Percentiles rank a stretch among this genome's conserved stretches.
phyloP scores from a whole-genome alignment of 2,329 filamentous ascomycete genomes.

The Penicillium decumbens region DNA sequence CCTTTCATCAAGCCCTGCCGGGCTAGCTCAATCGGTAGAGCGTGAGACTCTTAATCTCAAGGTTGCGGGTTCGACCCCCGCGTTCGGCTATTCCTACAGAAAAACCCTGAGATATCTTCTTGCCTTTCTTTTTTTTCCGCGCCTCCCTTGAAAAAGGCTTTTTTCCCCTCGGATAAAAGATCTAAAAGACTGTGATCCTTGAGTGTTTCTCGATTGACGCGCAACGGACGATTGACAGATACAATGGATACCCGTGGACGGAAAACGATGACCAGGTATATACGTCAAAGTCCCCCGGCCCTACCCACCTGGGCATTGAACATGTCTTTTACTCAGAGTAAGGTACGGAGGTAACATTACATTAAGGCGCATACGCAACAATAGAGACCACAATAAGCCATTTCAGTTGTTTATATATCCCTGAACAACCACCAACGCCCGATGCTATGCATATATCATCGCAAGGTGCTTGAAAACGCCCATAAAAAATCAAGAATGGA shows the following conservation, averaged over 20 bases:
- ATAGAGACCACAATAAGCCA: neutral
- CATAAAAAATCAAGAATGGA: conserved; percentile 4
- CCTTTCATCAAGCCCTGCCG: conserved; percentile 26
- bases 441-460: conserved; percentile 27
- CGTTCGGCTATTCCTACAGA: conserved; percentile 18
- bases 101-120: conserved; percentile 1
- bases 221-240: too few species aligned
- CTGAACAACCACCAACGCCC: conserved; percentile 21
- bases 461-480: conserved; percentile 17
- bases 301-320: too few species aligned
- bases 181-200: too few species aligned
- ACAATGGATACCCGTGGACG: too few species aligned
- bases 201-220: too few species aligned
- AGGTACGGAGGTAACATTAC: too few species aligned
- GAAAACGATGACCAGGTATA: too few species aligned
- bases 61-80: conserved; percentile 41
- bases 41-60: conserved; percentile 49
- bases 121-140: neutral
- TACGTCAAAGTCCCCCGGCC: too few species aligned
- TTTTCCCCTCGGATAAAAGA: too few species aligned
- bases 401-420: conserved; percentile 8
- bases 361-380: neutral
- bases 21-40: conserved; percentile 51
- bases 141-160: too few species aligned
- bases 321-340: too few species aligned